phyloP scores from a whole-genome alignment of 2,329 filamentous ascomycete species.

The Phyllosticta citrichinensis region DNA sequence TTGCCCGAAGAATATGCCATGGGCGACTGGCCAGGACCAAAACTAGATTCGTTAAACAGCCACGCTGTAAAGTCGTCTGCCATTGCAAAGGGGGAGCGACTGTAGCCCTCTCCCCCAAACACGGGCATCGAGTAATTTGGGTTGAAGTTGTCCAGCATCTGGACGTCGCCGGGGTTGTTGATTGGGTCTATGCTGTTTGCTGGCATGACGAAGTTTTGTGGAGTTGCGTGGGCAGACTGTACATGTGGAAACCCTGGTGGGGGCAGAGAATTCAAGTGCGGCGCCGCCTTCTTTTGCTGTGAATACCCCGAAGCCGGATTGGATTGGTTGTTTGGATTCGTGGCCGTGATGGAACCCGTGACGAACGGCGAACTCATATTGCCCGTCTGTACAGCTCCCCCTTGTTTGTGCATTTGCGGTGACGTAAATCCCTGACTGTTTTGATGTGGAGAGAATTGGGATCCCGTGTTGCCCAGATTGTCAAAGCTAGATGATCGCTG shows the following conservation, averaged over 20 bases:
- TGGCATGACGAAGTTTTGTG: slow-evolving; percentile 1
- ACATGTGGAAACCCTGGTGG: slow-evolving; percentile 44
- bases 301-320: slow-evolving; percentile 39
- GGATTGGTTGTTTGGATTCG: slow-evolving; percentile 35
- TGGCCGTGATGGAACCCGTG: slow-evolving; percentile 20
- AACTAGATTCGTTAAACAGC: slow-evolving; percentile 62
- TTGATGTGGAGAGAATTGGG: slow-evolving; percentile 27
- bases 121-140: slow-evolving; percentile 62
- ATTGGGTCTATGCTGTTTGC: slow-evolving; percentile 23
- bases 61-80: slow-evolving; percentile 81
- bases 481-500: slow-evolving; percentile 24
- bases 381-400: slow-evolving; percentile 10
- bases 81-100: slow-evolving; percentile 79
- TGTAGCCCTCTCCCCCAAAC: slow-evolving; percentile 74
- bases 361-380: slow-evolving; percentile 27
- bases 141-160: slow-evolving; percentile 36
- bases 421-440: slow-evolving; percentile 24
- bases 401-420: slow-evolving; percentile 27
- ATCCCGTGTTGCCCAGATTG: slow-evolving; percentile 21
- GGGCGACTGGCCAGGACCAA: slow-evolving; percentile 29
- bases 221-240: slow-evolving; percentile 18
- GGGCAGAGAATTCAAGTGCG: slow-evolving; percentile 50
- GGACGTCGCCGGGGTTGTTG: slow-evolving; percentile 26
- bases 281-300: slow-evolving; percentile 48
- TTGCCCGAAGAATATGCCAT: slow-evolving; percentile 25